Evolutionary conservation across 2,329 filamentous ascomycete species (phyloP).

Genomic region (Tetracladium maxilliforme): DNA sequence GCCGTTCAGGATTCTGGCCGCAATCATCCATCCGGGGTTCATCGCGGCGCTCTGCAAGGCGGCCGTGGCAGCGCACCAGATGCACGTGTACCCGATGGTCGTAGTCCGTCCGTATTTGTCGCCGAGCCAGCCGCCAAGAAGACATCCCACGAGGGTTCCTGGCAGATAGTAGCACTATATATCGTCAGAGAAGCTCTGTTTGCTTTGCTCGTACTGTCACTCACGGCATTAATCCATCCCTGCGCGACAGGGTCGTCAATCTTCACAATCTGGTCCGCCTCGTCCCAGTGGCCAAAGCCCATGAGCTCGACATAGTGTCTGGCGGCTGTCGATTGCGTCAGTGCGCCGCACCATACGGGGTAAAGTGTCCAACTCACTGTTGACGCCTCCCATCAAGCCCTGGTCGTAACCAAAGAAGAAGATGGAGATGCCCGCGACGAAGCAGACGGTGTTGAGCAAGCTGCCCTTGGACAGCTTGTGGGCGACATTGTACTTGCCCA

Average conservation of each 20-base stretch:
- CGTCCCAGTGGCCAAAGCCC: constrained; percentile 45
- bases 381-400: constrained; percentile 48
- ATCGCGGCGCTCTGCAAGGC: constrained; percentile 49
- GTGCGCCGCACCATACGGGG: too few species aligned
- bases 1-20: constrained; percentile 44
- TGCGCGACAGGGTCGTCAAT: too few species aligned
- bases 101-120: constrained; percentile 24
- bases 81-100: constrained; percentile 43
- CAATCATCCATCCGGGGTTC: constrained; percentile 55
- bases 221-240: too few species aligned
- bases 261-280: too few species aligned
- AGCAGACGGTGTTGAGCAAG: constrained; percentile 46
- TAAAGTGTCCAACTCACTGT: too few species aligned
- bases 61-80: constrained; percentile 46
- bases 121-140: constrained; percentile 8
- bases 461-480: constrained; percentile 36
- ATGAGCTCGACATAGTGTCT: constrained; percentile 49
- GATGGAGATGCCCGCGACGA: constrained; percentile 47
- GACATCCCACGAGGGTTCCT: constrained; percentile 17
- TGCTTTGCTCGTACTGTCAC: too few species aligned
- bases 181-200: too few species aligned
- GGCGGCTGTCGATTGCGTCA: too few species aligned
- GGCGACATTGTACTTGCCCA: constrained; percentile 28
- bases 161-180: constrained; percentile 41
- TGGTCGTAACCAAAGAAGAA: constrained; percentile 45